Evolutionary conservation across 805 yeast genomes (phyloP).

Genomic region (Kuraishia piskuri): DNA sequence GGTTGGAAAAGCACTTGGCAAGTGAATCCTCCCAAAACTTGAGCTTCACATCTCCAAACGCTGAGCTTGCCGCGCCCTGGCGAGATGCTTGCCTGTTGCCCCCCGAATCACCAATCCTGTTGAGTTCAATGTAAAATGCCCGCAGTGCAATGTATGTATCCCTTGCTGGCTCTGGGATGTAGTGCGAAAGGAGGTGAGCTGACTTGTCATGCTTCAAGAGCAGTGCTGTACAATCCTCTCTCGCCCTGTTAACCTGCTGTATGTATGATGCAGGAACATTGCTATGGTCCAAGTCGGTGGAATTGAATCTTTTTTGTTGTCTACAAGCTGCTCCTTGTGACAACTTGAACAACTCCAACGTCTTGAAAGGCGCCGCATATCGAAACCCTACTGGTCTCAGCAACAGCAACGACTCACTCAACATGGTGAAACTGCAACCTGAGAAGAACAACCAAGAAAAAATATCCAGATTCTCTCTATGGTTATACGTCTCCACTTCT

Average conservation of each 20-base stretch:
- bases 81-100: neutral
- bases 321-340: too few relatives aligned
- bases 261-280: neutral
- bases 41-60: slow-evolving; percentile 44
- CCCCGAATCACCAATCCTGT: slow-evolving; percentile 28
- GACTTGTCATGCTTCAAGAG: slow-evolving; percentile 49
- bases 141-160: slow-evolving; percentile 56
- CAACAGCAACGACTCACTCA: neutral
- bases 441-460: too few relatives aligned
- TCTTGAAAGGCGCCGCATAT: neutral
- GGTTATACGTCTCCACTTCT: too few relatives aligned
- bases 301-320: neutral
- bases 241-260: slow-evolving; percentile 16
- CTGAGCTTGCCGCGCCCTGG: neutral
- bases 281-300: neutral
- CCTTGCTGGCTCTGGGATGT: slow-evolving; percentile 57
- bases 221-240: slow-evolving; percentile 35
- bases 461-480: too few relatives aligned
- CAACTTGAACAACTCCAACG: too few relatives aligned
- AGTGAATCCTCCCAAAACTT: slow-evolving; percentile 69
- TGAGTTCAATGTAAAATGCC: slow-evolving; percentile 58
- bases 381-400: neutral
- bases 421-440: neutral
- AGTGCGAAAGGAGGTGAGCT: slow-evolving; percentile 56
- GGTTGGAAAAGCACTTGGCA: slow-evolving; percentile 31